Evolutionary conservation across 1,284 basidiomycete species (phyloP), one percentile per base, ranked within the genome.

Genomic region (Porogramme epimiltina): DNA sequence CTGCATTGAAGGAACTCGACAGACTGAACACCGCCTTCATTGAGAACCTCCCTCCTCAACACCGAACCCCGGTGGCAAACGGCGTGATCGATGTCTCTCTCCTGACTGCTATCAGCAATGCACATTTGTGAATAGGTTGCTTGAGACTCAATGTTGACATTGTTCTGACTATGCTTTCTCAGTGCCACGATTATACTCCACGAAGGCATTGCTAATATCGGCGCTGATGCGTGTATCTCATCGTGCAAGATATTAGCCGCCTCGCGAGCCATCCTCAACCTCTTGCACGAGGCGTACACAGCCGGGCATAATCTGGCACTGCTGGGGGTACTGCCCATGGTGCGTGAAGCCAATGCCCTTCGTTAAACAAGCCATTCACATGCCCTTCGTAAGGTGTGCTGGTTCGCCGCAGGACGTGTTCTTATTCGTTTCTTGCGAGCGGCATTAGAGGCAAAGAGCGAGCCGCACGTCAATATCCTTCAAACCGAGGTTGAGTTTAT

Each of bases 231-330:
- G 22, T 89, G 87, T 61, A 73, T 81, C 37, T 89, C 87, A 39
- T 81, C 84, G 13, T 74, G 82, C 57, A 86, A 81, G 62, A 82
- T 88, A 33, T 68, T 89, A 3, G 77, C 76, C 1, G 82, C 87
- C 24, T 78, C 87, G 5, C 77, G 86, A 40, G 76, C 78, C 0
- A 82, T 87, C 33, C 70, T 90, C 37, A 82, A 89, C 59, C 69
- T 87, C n/a, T 77, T 89, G 24, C 85, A 88, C 61, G 71, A 70
- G 20, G 74, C 88, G 18, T 81, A 76, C 66, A 81, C 84, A 9
- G 89, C 87, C 2, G 87, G 84, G 55, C 89, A 78, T 62, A 86
- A 88, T 61, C 74, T 87, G 10, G 81, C 82, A 8, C 71, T 86
- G 2, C 63, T 87, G 26, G 85, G 86, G 59, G 74, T 80, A 20